Evolutionary conservation across 148 eudicot species (phyloP), one percentile per base, ranked within the genome.

Genomic region (Pouteria glomerata): DNA sequence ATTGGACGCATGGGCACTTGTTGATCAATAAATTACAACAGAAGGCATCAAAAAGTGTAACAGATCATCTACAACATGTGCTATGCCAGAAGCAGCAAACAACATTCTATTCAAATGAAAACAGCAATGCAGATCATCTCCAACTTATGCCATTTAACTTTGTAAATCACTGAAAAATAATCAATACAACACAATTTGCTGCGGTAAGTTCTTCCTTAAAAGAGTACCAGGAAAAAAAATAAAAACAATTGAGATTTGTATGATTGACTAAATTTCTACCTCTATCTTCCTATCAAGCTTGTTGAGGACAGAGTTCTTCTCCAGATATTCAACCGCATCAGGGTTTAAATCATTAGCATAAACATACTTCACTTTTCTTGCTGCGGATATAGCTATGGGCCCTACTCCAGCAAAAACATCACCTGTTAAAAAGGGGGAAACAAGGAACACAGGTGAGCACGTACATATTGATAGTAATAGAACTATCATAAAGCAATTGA

Each of bases 331-430:
- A 78, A 94, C 89, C 33, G 97, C 98, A 63, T 37, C 39, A 33
- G 96, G 98, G 74, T 94, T 94, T 66, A 94, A 76, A 80, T 94
- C 98, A 86, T 94, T 91, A 24, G 98, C 98, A 77, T 89, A 91
- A 15, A 94, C 97, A 80, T 77, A 82, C 73, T 85, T 94, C 75
- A 94, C 97, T 77, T 82, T 91, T 85, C 85, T 89, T 59, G 96
- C 98, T 58, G 98, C 98, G 78, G 91, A 78, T 83, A 94, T 81
- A n/a, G 98, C 91, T 76, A 94, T 72, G 24, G 98, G 98, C 76
- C 98, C 98, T 71, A 94, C 97, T 74, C 98, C 98, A 80, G 98
- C 83, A 69, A 94, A 94, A 77, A 94, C 90, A 82, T 94, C 98
- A 77, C 98, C 98, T 94, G 81, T 63, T 4, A 21, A 39, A 55